Base-by-base conservation (phyloP, 345 rosid genomes). In the Camelina neglecta region DNA sequence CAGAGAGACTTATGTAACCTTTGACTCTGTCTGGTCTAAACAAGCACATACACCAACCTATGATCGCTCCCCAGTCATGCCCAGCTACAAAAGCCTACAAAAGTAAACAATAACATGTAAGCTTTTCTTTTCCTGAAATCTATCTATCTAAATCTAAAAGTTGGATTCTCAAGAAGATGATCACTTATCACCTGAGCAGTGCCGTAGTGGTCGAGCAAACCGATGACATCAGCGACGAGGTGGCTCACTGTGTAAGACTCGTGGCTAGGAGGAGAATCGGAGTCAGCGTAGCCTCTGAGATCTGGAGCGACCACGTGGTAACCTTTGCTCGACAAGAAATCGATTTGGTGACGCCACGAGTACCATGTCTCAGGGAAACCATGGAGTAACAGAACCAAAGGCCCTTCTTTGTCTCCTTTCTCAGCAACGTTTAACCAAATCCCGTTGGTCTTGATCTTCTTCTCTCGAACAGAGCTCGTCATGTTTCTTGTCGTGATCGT, bases 361-460 rank as follows among this genome's bases (percentile, higher is more conserved):
- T 80, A 87, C 90, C 90, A 88, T 54, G 85, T 71, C 75, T 90
- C 96, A 26, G 96, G 93, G 84, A 90, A 90, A 39, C 96, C 93
- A 73, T 86, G 92, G 49, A 89, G 87, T 11, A 89, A 57, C 31
- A 91, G 47, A 60, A 87, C 87, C 8, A 89, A 73, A 4, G 92
- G 88, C 8, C 90, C 85, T 0, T 87, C 80, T 16, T 18, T 8
- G 11, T 65, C 77, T 65, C 93, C 89, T 81, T 86, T 86, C 82
- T 87, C 89, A 2, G 76, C 88, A 9, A 79, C 62, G 61, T 89
- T 87, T 60, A 86, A 24, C 82, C 82, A 76, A 57, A 88, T 72
- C 5, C 89, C 93, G 54, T 85, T 86, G 73, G 67, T 76, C 74
- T 80, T 81, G 47, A 89, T 80, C 74, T 74, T 77, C 61, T 65